Evolutionary conservation across 148 eudicot species (phyloP).

Genomic region (Beta vulgaris): DNA sequence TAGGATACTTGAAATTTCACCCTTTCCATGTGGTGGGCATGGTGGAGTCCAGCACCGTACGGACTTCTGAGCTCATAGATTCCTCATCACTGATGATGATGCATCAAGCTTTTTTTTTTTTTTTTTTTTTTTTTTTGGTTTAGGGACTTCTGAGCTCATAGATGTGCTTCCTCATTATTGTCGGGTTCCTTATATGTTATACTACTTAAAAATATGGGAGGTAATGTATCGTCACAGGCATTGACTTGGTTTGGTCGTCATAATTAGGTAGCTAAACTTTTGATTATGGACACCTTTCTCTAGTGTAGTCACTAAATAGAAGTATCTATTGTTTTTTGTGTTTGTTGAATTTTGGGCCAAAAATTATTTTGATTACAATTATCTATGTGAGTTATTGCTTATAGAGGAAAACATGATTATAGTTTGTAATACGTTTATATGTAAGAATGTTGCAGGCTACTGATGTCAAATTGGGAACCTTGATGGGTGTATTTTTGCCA

Average conservation of each 20-base stretch:
- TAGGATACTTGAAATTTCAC: not conserved
- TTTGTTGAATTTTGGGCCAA: not conserved
- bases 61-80: not conserved
- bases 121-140: too few species aligned
- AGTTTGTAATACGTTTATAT: slow-evolving; percentile 1
- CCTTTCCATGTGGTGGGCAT: not conserved
- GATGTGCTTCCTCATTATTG: too few species aligned
- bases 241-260: not conserved
- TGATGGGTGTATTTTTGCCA: slow-evolving; percentile 97
- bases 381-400: not conserved
- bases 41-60: not conserved
- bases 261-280: not conserved
- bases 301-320: not conserved
- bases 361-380: not conserved
- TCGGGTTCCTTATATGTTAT: not conserved
- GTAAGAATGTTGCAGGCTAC: slow-evolving; percentile 43
- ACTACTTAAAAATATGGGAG: not conserved
- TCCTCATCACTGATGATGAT: not conserved
- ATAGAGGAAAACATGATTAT: not conserved
- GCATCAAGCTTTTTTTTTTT: not conserved
- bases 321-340: not conserved
- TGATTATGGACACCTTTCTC: not conserved
- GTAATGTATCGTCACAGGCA: not conserved
- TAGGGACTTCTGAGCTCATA: too few species aligned
- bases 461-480: slow-evolving; percentile 71